These are phyloP conservation scores for Rhodotorula sp. DNA, from an alignment of 1,284 basidiomycete species.

Conservation along the genomic window DNA sequence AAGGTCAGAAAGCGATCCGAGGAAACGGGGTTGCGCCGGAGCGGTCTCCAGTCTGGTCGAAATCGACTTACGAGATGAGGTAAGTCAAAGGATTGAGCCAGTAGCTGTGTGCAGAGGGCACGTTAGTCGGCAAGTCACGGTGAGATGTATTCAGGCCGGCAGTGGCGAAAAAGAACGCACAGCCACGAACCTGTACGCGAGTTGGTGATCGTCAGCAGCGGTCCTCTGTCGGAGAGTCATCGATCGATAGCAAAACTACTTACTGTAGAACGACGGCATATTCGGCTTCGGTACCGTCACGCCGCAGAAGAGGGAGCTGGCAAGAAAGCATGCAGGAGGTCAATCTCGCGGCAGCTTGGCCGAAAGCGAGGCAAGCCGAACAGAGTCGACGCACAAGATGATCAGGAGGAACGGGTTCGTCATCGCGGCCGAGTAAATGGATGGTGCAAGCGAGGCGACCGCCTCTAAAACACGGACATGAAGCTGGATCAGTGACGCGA, in stretches of 20 bases:
- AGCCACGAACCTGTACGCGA: too few species aligned
- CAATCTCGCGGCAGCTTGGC: neutral
- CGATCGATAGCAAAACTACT: slow-evolving; percentile 46
- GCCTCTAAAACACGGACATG: slow-evolving; percentile 43
- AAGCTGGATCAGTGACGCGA: neutral
- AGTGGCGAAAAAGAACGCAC: too few species aligned
- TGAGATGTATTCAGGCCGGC: neutral
- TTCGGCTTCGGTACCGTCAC: slow-evolving; percentile 51
- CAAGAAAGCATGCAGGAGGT: too few species aligned
- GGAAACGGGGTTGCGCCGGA: too few species aligned
- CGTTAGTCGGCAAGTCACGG: neutral
- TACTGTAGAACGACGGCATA: slow-evolving; percentile 62
- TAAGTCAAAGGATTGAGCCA: slow-evolving; percentile 47
- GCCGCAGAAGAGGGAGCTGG: slow-evolving; percentile 39
- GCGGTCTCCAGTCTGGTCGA: too few species aligned
- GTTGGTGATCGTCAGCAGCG: too few species aligned
- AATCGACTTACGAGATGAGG: slow-evolving; percentile 32
- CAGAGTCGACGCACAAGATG: slow-evolving; percentile 2
- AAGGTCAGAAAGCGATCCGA: neutral
- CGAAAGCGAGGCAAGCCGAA: too few species aligned
- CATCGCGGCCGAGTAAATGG: slow-evolving; percentile 66
- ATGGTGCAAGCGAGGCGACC: slow-evolving; percentile 70
- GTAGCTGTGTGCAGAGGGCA: slow-evolving; percentile 60
- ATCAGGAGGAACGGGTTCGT: slow-evolving; percentile 69
- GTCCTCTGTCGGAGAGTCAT: too few species aligned